phyloP scores from a whole-genome alignment of 768 basidiomycete species.

The Lactarius indigo region DNA sequence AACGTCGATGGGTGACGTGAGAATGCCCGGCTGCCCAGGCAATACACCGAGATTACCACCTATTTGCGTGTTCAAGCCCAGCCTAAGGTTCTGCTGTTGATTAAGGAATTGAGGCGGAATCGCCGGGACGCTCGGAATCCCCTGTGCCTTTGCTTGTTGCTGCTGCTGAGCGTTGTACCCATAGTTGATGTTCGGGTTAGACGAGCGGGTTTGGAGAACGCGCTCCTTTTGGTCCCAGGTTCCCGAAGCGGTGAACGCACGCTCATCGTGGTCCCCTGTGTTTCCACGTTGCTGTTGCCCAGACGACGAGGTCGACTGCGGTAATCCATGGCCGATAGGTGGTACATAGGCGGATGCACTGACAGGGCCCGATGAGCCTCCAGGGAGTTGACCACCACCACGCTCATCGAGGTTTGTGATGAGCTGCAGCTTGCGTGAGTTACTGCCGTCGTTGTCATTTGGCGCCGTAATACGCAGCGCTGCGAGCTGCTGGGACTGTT shows the following conservation, averaged over 20 bases:
- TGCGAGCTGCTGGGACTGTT: slow-evolving; percentile 45
- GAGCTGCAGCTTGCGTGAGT: slow-evolving; percentile 50
- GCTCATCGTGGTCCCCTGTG: slow-evolving; percentile 32
- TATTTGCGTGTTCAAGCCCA: slow-evolving; percentile 27
- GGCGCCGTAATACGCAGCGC: slow-evolving; percentile 41
- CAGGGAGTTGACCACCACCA: slow-evolving; percentile 51
- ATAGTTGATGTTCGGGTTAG: slow-evolving; percentile 69
- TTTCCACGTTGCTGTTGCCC: slow-evolving; percentile 29
- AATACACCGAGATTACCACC: slow-evolving; percentile 44
- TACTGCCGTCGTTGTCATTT: slow-evolving; percentile 36
- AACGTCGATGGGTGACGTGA: slow-evolving; percentile 75
- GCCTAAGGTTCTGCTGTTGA: slow-evolving; percentile 33
- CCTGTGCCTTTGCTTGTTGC: slow-evolving; percentile 31
- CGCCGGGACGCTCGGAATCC: slow-evolving; percentile 63
- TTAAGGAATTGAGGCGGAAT: slow-evolving; percentile 74
- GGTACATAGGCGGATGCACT: slow-evolving; percentile 47
- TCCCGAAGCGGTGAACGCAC: slow-evolving; percentile 37
- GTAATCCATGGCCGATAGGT: slow-evolving; percentile 40
- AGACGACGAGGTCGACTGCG: slow-evolving; percentile 31
- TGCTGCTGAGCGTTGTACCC: slow-evolving; percentile 42
- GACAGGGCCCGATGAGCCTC: slow-evolving; percentile 43
- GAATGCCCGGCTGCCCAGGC: slow-evolving; percentile 36
- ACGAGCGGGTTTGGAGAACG: slow-evolving; percentile 50
- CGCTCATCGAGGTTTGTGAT: slow-evolving; percentile 65
- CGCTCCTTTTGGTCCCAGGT: slow-evolving; percentile 70